Percentiles rank a stretch among this genome's conserved stretches.
Conservation (phyloP, 1,139 yeast genomes). For the Entelexis paramagnoliae region DNA sequence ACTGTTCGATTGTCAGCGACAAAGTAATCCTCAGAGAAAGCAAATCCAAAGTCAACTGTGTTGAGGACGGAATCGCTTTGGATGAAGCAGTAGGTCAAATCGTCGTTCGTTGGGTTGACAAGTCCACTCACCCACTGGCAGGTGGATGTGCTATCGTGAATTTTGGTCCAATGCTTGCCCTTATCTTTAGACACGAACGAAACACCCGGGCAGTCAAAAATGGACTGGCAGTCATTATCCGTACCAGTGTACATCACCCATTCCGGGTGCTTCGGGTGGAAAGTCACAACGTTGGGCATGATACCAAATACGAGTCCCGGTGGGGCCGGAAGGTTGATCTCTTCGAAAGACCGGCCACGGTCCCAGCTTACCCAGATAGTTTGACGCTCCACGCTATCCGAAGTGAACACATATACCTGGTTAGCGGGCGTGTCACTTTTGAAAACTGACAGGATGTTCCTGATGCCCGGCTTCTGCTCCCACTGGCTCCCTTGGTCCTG, state of each 20-base stretch:
- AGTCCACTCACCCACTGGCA: constrained; percentile 59
- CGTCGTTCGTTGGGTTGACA: constrained; percentile 33
- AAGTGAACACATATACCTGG: constrained; percentile 11
- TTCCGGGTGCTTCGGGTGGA: constrained; percentile 46
- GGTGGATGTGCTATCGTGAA: constrained; percentile 42
- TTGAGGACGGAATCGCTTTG: constrained; percentile 21
- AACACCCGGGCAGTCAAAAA: constrained; percentile 42
- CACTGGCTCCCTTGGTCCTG: constrained; percentile 69
- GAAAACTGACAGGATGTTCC: constrained; percentile 5
- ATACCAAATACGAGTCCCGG: constrained; percentile 30
- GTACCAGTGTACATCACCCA: constrained; percentile 40
- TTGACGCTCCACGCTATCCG: neutral
- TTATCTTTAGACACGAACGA: constrained; percentile 51
- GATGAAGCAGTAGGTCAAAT: constrained; percentile 47
- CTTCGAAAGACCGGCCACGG: constrained; percentile 51
- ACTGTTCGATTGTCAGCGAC: constrained; percentile 28
- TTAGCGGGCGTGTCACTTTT: constrained; percentile 10
- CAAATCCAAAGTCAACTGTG: constrained; percentile 32
- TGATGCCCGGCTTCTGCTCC: constrained; percentile 14
- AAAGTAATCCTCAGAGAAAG: constrained; percentile 49
- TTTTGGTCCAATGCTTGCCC: constrained; percentile 43
- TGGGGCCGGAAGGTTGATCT: constrained; percentile 43
- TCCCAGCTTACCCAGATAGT: constrained; percentile 49
- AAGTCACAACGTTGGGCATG: constrained; percentile 36
- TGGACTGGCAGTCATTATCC: constrained; percentile 39